Evolutionary conservation across 2,329 filamentous ascomycete species (phyloP).

Genomic region (Madurella mycetomatis): DNA sequence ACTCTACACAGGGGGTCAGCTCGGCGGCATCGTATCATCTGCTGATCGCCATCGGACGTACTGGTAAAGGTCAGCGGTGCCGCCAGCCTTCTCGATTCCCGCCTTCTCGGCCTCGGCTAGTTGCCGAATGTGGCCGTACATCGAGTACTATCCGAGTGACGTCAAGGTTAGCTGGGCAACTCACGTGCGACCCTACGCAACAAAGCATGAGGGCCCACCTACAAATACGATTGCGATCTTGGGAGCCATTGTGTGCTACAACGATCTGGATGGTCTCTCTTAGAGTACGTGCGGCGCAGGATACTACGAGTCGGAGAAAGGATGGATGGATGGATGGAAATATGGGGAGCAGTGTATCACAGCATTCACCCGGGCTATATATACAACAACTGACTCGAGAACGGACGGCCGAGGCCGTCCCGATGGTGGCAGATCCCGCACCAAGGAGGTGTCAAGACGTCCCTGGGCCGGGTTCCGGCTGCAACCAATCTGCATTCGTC

Average conservation of each 20-base stretch:
- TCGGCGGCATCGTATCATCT: not conserved
- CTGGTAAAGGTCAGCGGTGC: constrained; percentile 78
- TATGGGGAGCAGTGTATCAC: no score
- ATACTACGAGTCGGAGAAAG: not conserved
- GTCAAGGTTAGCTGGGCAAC: not conserved
- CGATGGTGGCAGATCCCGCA: not conserved
- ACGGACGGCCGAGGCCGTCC: not conserved
- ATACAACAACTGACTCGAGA: constrained; percentile 2
- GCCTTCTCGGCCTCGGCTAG: constrained; percentile 86
- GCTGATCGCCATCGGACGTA: constrained; percentile 36
- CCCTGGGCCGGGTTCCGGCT: not conserved
- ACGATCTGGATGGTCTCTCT: not conserved
- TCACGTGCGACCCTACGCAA: not conserved
- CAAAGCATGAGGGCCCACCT: constrained; percentile 37
- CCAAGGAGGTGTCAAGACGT: constrained; percentile 3
- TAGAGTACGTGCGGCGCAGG: no score
- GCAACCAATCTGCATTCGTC: constrained; percentile 19
- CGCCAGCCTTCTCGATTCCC: constrained; percentile 84
- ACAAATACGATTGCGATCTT: constrained; percentile 90
- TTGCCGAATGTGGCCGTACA: constrained; percentile 84
- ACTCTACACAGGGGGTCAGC: constrained; percentile 46
- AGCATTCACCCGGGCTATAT: not conserved
- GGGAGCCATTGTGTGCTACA: constrained; percentile 65
- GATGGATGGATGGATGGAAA: no score
- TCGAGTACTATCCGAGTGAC: constrained; percentile 64